phyloP scores from a whole-genome alignment of 495 filamentous ascomycete species.

The Penicillium simplicissimum region DNA sequence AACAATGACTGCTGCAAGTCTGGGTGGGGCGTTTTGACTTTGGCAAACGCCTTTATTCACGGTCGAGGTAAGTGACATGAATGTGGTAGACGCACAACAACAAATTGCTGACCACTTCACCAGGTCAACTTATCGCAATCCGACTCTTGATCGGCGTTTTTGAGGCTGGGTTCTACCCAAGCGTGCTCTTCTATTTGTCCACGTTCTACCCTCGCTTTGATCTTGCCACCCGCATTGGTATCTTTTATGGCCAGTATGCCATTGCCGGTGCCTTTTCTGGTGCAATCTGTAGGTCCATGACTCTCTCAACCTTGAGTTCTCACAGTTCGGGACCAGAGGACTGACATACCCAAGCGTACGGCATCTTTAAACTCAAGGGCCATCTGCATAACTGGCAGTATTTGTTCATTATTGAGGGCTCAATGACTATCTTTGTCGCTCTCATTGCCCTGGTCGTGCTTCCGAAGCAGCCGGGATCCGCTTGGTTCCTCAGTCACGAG shows the following conservation, averaged over 20 bases:
- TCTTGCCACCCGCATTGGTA: constrained; percentile 49
- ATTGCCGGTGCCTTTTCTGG: constrained; percentile 53
- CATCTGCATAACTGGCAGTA: constrained; percentile 47
- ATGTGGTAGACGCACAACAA: background rate
- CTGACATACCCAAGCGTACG: constrained; percentile 1
- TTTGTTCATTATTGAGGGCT: constrained; percentile 57
- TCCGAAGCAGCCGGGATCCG: constrained; percentile 46
- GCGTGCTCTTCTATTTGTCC: constrained; percentile 52
- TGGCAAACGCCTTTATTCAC: constrained; percentile 41
- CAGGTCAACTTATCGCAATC: constrained; percentile 7
- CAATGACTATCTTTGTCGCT: constrained; percentile 47
- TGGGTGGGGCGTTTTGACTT: constrained; percentile 54
- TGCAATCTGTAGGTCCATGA: constrained; percentile 4
- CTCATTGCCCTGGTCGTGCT: constrained; percentile 52
- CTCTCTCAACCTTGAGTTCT: background rate
- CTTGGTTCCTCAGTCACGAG: constrained; percentile 54
- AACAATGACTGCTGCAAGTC: constrained; percentile 16
- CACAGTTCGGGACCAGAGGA: background rate
- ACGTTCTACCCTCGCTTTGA: constrained; percentile 59
- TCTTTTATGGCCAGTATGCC: constrained; percentile 62
- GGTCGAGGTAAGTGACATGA: constrained; percentile 29
- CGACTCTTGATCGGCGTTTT: constrained; percentile 5
- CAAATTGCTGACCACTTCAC: background rate
- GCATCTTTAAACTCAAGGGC: constrained; percentile 2
- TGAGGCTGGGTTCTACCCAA: constrained; percentile 20